Evolutionary conservation across 2,329 filamentous ascomycete species (phyloP).

Genomic region (Amauroascus niger): DNA sequence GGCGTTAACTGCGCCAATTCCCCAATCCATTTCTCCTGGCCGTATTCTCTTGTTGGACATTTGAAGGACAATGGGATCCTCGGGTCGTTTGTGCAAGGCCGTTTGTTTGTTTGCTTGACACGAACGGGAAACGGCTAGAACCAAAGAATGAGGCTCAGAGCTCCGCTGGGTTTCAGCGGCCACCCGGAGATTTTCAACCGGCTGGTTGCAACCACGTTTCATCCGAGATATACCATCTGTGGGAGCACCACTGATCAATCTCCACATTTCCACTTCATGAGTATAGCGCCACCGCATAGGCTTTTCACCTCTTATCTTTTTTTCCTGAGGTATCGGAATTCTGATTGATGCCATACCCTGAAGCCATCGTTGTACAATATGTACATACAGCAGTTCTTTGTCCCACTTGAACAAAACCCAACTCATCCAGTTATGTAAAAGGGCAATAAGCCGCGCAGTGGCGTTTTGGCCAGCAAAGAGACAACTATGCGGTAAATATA

Average conservation of each 20-base stretch:
- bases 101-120: slow-evolving; percentile 2
- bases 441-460: background rate
- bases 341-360: background rate
- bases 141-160: background rate
- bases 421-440: background rate
- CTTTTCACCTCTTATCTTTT: too few relatives aligned
- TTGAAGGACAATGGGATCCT: background rate
- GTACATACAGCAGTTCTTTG: background rate
- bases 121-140: background rate
- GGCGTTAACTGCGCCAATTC: background rate
- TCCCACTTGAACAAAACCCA: background rate
- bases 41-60: background rate
- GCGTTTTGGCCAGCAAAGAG: background rate
- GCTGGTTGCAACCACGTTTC: background rate
- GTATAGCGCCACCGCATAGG: background rate
- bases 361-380: background rate
- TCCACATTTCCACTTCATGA: background rate
- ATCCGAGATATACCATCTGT: background rate
- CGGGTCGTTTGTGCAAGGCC: background rate
- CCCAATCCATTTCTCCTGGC: background rate
- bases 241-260: background rate
- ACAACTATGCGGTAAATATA: background rate
- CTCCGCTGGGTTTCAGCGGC: background rate
- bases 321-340: background rate
- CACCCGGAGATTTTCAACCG: background rate